A percentile compares a stretch with the other conserved stretches of the same genome.
Evolutionary conservation across 768 basidiomycete genomes (phyloP).

Genomic region (Pisolithus sp.): DNA sequence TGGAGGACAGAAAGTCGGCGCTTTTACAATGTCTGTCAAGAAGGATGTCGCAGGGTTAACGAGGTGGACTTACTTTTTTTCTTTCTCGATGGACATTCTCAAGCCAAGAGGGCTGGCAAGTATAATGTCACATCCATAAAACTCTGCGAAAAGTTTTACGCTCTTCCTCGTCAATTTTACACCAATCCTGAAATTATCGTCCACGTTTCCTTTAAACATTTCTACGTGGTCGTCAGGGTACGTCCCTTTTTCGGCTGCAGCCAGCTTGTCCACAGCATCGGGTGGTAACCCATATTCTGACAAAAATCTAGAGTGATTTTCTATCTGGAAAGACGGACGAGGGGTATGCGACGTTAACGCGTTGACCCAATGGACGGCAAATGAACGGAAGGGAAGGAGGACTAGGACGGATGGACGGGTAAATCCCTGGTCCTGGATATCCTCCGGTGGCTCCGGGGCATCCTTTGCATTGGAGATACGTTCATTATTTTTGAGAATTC

Average conservation of each 20-base stretch:
- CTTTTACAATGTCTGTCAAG: conserved; percentile 39
- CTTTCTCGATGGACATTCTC: conserved; percentile 88
- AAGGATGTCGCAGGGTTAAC: not conserved
- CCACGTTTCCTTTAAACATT: conserved; percentile 93
- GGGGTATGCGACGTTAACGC: conserved; percentile 74
- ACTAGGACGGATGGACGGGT: conserved; percentile 92
- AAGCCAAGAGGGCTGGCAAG: conserved; percentile 91
- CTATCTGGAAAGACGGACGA: conserved; percentile 68
- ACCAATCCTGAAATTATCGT: conserved; percentile 91
- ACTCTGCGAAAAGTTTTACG: conserved; percentile 85
- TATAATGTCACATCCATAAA: conserved; percentile 87
- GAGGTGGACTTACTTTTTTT: conserved; percentile 67
- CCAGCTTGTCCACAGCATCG: conserved; percentile 75
- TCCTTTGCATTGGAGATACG: conserved; percentile 71
- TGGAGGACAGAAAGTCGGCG: conserved; percentile 87
- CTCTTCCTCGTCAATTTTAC: conserved; percentile 90
- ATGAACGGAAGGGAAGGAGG: conserved; percentile 89
- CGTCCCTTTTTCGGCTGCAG: conserved; percentile 61
- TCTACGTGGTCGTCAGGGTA: conserved; percentile 89
- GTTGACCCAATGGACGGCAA: conserved; percentile 76
- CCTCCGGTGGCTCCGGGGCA: conserved; percentile 53
- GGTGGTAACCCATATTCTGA: conserved; percentile 79
- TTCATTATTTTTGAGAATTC: conserved; percentile 90
- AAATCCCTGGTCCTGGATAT: conserved; percentile 94
- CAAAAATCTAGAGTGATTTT: conserved; percentile 79